A percentile compares a stretch with the other conserved stretches of the same genome.
These are phyloP conservation scores for Candida awuae DNA, from an alignment of 805 yeast species.

Conservation along the genomic window DNA sequence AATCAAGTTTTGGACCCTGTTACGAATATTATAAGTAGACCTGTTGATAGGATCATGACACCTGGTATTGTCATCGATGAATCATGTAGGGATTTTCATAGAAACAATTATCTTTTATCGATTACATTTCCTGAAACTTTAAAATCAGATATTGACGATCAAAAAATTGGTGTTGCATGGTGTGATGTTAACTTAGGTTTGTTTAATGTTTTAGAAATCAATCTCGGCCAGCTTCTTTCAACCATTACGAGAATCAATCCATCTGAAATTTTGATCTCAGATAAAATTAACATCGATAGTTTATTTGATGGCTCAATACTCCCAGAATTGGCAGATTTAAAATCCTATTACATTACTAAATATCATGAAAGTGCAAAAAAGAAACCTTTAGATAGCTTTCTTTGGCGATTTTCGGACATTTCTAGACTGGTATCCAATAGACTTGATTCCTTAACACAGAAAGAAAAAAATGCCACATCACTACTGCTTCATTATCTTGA, in stretches of 20 bases:
- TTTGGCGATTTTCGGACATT: slow-evolving; percentile 34
- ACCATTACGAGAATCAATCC: slow-evolving; percentile 76
- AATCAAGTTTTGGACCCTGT: slow-evolving; percentile 44
- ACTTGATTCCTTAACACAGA: slow-evolving; percentile 30
- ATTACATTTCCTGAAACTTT: slow-evolving; percentile 51
- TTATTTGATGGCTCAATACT: slow-evolving; percentile 45
- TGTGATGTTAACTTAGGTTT: slow-evolving; percentile 81
- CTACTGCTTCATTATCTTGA: slow-evolving; percentile 59
- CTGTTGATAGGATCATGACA: slow-evolving; percentile 71
- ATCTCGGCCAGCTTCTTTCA: slow-evolving; percentile 51
- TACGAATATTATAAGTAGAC: slow-evolving; percentile 44
- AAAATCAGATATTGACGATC: slow-evolving; percentile 29
- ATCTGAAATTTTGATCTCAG: slow-evolving; percentile 61
- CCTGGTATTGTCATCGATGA: slow-evolving; percentile 94
- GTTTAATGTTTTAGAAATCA: slow-evolving; percentile 58
- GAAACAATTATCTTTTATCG: slow-evolving; percentile 63
- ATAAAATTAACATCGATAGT: slow-evolving; percentile 33
- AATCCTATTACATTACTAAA: slow-evolving; percentile 52
- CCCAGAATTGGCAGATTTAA: slow-evolving; percentile 49
- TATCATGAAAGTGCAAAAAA: slow-evolving; percentile 36
- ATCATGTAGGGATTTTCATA: slow-evolving; percentile 62
- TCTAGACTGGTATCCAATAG: slow-evolving; percentile 18
- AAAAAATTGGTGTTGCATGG: slow-evolving; percentile 73
- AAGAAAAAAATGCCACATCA: slow-evolving; percentile 55
- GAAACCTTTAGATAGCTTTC: slow-evolving; percentile 32